Conservation (phyloP, 2,329 filamentous ascomycete genomes). For the Aquanectria penicillioides region DNA sequence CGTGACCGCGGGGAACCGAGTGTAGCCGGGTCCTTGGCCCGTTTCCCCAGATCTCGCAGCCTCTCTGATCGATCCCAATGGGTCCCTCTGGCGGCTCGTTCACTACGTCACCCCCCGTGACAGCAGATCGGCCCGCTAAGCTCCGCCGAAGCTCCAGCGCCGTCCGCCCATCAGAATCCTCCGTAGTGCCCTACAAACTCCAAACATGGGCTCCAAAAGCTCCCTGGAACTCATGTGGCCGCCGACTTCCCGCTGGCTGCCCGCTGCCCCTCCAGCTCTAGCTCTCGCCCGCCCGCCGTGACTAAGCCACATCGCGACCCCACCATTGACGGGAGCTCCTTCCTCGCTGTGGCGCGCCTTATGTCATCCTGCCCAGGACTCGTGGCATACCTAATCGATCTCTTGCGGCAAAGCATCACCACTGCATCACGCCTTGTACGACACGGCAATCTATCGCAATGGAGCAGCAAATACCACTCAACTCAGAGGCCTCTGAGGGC, state of each 20-base stretch:
- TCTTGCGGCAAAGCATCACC: conserved; percentile 20
- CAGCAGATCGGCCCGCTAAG: conserved; percentile 4
- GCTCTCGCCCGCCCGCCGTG: not conserved
- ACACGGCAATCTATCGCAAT: conserved; percentile 44
- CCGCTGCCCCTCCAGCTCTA: too few relatives aligned
- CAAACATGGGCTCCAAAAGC: too few relatives aligned
- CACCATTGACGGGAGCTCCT: not conserved
- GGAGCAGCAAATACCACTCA: conserved; percentile 76
- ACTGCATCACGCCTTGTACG: conserved; percentile 13
- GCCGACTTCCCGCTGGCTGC: not conserved
- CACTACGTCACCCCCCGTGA: conserved; percentile 40
- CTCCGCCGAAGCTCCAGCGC: too few relatives aligned
- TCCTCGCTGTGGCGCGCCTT: conserved; percentile 14
- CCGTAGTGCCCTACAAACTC: too few relatives aligned
- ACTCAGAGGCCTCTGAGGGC: conserved; percentile 79
- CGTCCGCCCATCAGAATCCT: too few relatives aligned
- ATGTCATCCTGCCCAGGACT: conserved; percentile 32
- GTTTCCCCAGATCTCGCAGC: conserved; percentile 37
- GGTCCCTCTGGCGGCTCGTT: conserved; percentile 26
- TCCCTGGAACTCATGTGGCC: not conserved
- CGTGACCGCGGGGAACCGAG: conserved; percentile 47
- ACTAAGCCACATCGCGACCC: conserved; percentile 6
- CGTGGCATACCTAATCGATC: conserved; percentile 24
- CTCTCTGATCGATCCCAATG: conserved; percentile 11
- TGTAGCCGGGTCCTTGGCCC: conserved; percentile 42